phyloP scores from a whole-genome alignment of 2,329 filamentous ascomycete species.

The Neoascochyta sp. region DNA sequence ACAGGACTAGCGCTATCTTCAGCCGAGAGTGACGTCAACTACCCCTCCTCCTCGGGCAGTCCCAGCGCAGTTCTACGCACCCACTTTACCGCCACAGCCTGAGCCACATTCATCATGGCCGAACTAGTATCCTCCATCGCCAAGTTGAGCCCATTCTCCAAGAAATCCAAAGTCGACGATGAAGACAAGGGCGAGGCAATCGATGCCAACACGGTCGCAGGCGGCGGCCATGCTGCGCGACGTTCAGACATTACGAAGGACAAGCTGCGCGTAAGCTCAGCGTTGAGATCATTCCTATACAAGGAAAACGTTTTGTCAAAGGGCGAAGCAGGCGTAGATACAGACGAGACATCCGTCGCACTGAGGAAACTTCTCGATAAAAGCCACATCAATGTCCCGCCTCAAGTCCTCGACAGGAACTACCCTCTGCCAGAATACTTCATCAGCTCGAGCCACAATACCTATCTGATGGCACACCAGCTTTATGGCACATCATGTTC shows the following conservation, averaged over 20 bases:
- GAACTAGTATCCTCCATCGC: conserved; percentile 33
- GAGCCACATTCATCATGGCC: conserved; percentile 23
- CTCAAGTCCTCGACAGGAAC: conserved; percentile 53
- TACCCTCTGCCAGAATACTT: conserved; percentile 66
- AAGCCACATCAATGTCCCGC: conserved; percentile 57
- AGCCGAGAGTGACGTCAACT: no score
- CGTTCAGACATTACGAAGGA: conserved; percentile 50
- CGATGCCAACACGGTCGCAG: conserved; percentile 50
- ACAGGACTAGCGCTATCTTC: no score
- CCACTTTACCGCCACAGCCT: conserved; percentile 7
- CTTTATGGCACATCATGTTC: conserved; percentile 62
- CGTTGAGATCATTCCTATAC: conserved; percentile 55
- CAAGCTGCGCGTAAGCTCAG: conserved; percentile 57
- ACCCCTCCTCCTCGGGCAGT: no score
- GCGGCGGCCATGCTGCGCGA: conserved; percentile 56
- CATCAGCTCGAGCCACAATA: conserved; percentile 71
- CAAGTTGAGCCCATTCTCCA: conserved; percentile 34
- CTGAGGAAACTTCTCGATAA: conserved; percentile 54
- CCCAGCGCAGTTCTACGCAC: conserved; percentile 5
- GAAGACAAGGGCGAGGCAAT: conserved; percentile 56
- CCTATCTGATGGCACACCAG: conserved; percentile 67
- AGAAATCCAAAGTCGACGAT: conserved; percentile 32
- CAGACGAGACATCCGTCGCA: conserved; percentile 44
- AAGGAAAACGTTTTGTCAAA: conserved; percentile 50
- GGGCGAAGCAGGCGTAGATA: conserved; percentile 48